Percentiles rank a stretch among this genome's conserved stretches.
These are phyloP conservation scores for Emergomyces orientalis DNA, from an alignment of 2,329 filamentous ascomycete species.

Conservation along the genomic window DNA sequence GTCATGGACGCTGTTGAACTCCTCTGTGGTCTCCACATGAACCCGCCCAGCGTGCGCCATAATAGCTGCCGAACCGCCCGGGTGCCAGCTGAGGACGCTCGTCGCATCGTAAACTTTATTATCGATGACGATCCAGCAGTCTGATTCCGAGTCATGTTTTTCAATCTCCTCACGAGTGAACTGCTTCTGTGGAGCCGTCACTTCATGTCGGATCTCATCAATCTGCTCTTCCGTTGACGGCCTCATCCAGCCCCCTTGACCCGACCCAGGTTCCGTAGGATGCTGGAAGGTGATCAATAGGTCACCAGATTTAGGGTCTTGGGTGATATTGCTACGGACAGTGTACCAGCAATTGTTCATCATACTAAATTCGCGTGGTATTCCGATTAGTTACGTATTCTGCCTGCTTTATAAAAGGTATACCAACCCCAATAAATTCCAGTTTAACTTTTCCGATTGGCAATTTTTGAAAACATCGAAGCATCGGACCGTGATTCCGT, in stretches of 20 bases:
- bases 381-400: not conserved
- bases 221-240: slow-evolving; percentile 39
- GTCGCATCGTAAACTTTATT: slow-evolving; percentile 45
- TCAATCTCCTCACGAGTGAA: slow-evolving; percentile 48
- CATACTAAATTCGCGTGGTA: slow-evolving; percentile 28
- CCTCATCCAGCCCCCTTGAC: slow-evolving; percentile 45
- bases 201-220: slow-evolving; percentile 37
- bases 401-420: not conserved
- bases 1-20: slow-evolving; percentile 45
- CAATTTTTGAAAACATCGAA: slow-evolving; percentile 45
- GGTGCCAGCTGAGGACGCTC: slow-evolving; percentile 42
- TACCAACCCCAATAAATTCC: slow-evolving; percentile 41
- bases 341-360: slow-evolving; percentile 48
- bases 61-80: slow-evolving; percentile 42
- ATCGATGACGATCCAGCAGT: slow-evolving; percentile 48
- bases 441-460: slow-evolving; percentile 38
- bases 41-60: slow-evolving; percentile 43
- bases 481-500: slow-evolving; percentile 39
- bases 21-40: slow-evolving; percentile 41
- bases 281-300: slow-evolving; percentile 39
- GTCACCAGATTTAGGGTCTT: slow-evolving; percentile 25
- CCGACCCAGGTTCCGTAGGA: slow-evolving; percentile 37
- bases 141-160: slow-evolving; percentile 40
- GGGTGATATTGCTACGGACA: slow-evolving; percentile 34
- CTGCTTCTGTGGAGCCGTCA: slow-evolving; percentile 40